phyloP scores from a whole-genome alignment of 495 filamentous ascomycete species.

The Xylaria telfairii region DNA sequence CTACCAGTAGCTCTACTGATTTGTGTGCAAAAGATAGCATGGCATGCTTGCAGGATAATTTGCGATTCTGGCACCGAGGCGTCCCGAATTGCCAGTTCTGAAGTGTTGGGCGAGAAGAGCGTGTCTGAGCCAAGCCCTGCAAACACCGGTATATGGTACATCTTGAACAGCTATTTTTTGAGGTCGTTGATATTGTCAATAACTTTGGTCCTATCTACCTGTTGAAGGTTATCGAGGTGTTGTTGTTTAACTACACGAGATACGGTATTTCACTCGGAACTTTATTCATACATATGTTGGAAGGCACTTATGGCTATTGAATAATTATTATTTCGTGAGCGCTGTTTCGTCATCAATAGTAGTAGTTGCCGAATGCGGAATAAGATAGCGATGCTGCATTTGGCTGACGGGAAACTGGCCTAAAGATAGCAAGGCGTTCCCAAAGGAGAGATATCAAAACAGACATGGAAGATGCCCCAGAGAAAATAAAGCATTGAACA shows the following conservation, averaged over 20 bases:
- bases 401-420: not conserved
- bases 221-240: not conserved
- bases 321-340: not conserved
- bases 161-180: slow-evolving; percentile 19
- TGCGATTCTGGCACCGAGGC: slow-evolving; percentile 21
- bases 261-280: not conserved
- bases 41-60: slow-evolving; percentile 17
- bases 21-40: slow-evolving; percentile 8
- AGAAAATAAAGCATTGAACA: not conserved
- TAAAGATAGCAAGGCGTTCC: not conserved
- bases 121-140: slow-evolving; percentile 23
- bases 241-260: not conserved
- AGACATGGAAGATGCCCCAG: not conserved
- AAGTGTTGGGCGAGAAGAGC: slow-evolving; percentile 17
- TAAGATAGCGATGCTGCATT: not conserved
- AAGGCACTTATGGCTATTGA: not conserved
- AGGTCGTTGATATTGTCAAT: not conserved
- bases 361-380: not conserved
- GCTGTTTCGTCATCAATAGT: not conserved
- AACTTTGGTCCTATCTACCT: not conserved
- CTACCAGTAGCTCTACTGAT: slow-evolving; percentile 6
- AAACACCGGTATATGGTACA: slow-evolving; percentile 23
- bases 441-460: slow-evolving; percentile 2
- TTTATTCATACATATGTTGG: not conserved
- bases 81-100: slow-evolving; percentile 15